Evolutionary conservation across 176 grass and related monocot genomes (phyloP).

Genomic region (Phyllostachys edulis): DNA sequence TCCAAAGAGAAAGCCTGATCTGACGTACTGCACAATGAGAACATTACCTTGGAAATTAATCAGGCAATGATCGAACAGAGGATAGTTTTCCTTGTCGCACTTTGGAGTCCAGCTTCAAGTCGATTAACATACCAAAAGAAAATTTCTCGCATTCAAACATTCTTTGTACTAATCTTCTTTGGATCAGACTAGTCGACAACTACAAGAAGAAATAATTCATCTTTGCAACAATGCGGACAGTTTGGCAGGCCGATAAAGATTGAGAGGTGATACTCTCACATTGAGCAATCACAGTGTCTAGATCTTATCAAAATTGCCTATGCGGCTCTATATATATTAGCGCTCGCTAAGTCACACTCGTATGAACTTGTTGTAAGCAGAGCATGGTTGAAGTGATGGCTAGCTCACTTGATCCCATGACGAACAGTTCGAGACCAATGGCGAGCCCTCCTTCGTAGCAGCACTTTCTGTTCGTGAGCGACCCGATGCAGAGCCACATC

Average conservation of each 20-base stretch:
- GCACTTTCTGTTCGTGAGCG: slow-evolving; percentile 24
- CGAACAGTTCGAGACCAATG: neutral
- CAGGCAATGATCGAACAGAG: no score
- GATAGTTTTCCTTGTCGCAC: no score
- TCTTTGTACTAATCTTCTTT: neutral
- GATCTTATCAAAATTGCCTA: neutral
- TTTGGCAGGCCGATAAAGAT: neutral
- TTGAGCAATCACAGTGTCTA: neutral
- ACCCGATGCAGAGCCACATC: slow-evolving; percentile 30
- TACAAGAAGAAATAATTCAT: neutral
- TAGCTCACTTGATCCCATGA: neutral
- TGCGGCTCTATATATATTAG: neutral
- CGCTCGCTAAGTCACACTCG: neutral
- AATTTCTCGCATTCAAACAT: neutral
- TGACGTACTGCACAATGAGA: no score
- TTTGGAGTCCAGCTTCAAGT: no score
- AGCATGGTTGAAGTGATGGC: neutral
- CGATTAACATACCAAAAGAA: no score
- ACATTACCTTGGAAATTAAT: no score
- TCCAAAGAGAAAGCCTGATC: no score
- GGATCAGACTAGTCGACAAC: neutral
- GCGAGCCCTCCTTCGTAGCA: neutral
- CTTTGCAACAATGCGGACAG: neutral
- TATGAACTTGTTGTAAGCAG: neutral
- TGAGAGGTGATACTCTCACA: neutral